Conservation (phyloP, 192 early-diverging fungal genomes). For the Piromyces finnis region DNA sequence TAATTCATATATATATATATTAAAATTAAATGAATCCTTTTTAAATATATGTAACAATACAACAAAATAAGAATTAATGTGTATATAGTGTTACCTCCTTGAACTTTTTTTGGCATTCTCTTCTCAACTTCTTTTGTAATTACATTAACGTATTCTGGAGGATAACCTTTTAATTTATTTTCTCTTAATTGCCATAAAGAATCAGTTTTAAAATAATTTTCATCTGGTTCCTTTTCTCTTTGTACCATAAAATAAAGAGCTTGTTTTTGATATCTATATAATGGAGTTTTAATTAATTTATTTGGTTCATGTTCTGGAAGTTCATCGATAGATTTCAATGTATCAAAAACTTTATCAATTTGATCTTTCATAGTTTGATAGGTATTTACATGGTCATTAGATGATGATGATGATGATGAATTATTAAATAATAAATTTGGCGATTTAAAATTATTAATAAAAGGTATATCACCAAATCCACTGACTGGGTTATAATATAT, state of each 20-base stretch:
- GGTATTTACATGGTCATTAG: background rate
- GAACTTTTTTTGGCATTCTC: background rate
- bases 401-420: background rate
- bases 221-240: conserved; percentile 45
- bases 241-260: conserved; percentile 62
- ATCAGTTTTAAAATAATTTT: background rate
- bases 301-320: conserved; percentile 32
- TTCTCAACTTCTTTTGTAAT: background rate
- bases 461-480: background rate
- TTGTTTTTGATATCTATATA: conserved; percentile 70
- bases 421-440: background rate
- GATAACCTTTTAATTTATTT: background rate
- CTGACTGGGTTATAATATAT: background rate
- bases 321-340: conserved; percentile 21
- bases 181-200: background rate
- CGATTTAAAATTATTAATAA: background rate
- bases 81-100: background rate
- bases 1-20: too few relatives aligned
- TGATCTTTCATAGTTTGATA: conserved; percentile 16
- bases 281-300: conserved; percentile 20
- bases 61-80: too few relatives aligned
- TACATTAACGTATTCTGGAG: background rate
- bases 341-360: conserved; percentile 41
- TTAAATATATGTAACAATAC: too few relatives aligned
- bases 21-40: too few relatives aligned